Evolutionary conservation across 495 filamentous ascomycete species (phyloP).

Genomic region (Aspergillus olivimuriae): DNA sequence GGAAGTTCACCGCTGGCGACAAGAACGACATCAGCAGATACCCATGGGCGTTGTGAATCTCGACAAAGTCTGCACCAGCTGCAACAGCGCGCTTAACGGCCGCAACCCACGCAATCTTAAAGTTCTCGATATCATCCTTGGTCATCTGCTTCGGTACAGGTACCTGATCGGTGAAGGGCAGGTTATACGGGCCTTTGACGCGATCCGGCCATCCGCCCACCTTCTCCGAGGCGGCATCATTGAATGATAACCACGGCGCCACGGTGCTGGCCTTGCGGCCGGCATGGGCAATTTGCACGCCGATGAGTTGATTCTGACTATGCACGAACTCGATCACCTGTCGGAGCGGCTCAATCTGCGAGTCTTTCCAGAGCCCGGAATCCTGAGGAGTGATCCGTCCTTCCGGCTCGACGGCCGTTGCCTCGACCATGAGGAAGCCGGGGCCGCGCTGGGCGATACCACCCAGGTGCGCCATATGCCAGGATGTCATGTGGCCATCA

Average conservation of each 20-base stretch:
- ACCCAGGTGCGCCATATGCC: slow-evolving; percentile 55
- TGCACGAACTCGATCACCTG: slow-evolving; percentile 65
- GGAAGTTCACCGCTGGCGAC: slow-evolving; percentile 54
- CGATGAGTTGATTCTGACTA: slow-evolving; percentile 63
- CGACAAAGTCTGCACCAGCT: slow-evolving; percentile 54
- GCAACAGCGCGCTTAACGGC: slow-evolving; percentile 49
- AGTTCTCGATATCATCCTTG: slow-evolving; percentile 47
- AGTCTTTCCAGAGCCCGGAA: slow-evolving; percentile 67
- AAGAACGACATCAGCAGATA: slow-evolving; percentile 63
- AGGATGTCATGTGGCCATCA: slow-evolving; percentile 55
- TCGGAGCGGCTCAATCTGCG: slow-evolving; percentile 57
- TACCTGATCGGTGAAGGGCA: slow-evolving; percentile 47
- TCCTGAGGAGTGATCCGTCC: slow-evolving; percentile 75
- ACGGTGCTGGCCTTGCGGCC: slow-evolving; percentile 67
- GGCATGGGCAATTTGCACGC: slow-evolving; percentile 70
- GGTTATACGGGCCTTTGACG: slow-evolving; percentile 48
- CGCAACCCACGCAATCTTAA: slow-evolving; percentile 52
- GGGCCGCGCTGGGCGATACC: slow-evolving; percentile 61
- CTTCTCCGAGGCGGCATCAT: slow-evolving; percentile 28
- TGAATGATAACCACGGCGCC: slow-evolving; percentile 61
- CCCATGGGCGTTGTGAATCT: slow-evolving; percentile 57
- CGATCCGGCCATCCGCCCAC: slow-evolving; percentile 29
- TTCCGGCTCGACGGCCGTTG: slow-evolving; percentile 61
- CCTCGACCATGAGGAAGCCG: slow-evolving; percentile 64
- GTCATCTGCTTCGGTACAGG: slow-evolving; percentile 50